A percentile compares a stretch with the other conserved stretches of the same genome.
Evolutionary conservation across 108 stramenopile genomes (phyloP).

Genomic region (Halocafeteria seosinensis): DNA sequence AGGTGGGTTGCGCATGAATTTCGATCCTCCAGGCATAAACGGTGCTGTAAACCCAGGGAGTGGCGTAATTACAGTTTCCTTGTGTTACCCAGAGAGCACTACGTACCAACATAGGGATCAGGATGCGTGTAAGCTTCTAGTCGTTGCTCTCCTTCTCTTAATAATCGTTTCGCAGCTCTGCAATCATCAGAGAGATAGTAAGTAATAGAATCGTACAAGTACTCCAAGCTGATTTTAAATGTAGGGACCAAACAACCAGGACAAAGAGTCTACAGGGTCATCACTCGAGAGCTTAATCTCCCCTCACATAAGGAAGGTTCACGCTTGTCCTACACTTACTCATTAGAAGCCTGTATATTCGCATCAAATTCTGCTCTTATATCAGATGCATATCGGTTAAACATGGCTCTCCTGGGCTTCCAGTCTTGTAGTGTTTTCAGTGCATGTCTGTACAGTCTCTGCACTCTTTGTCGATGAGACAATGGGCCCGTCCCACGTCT

Average conservation of each 20-base stretch:
- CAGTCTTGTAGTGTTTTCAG: conserved; percentile 1
- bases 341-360: background rate
- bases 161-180: background rate
- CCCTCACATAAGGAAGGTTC: too few relatives aligned
- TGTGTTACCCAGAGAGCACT: too few relatives aligned
- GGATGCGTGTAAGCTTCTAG: conserved; percentile 2
- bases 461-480: conserved; percentile 9
- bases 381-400: background rate
- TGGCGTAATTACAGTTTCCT: too few relatives aligned
- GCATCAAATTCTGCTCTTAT: conserved; percentile 11
- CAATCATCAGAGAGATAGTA: too few relatives aligned
- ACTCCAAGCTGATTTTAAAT: too few relatives aligned
- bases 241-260: too few relatives aligned
- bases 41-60: background rate
- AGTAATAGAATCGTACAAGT: too few relatives aligned
- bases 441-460: conserved; percentile 9
- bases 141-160: conserved; percentile 6
- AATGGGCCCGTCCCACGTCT: background rate
- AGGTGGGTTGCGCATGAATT: conserved; percentile 28
- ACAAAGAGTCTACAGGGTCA: too few relatives aligned
- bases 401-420: background rate
- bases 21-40: conserved; percentile 24
- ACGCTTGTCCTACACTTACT: background rate
- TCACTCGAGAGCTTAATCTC: too few relatives aligned
- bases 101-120: conserved; percentile 10